Evolutionary conservation across 2,329 filamentous ascomycete genomes (phyloP).

Genomic region (Phialophora macrospora): DNA sequence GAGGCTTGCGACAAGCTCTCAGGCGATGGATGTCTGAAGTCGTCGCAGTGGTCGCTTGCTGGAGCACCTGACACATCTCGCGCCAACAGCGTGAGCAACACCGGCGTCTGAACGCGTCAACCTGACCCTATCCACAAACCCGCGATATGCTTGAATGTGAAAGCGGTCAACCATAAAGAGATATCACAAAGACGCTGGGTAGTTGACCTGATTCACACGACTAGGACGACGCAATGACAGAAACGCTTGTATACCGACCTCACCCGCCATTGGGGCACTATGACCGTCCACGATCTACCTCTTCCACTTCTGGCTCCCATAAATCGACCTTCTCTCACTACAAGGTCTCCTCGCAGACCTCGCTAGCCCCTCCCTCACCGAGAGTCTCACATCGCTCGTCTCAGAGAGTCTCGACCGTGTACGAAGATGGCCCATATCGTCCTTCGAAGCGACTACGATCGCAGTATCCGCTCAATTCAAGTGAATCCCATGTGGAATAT

Average conservation of each 20-base stretch:
- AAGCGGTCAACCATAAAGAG: neutral
- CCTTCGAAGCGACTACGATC: slow-evolving; percentile 65
- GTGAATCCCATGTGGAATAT: slow-evolving; percentile 96
- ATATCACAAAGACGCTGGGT: neutral
- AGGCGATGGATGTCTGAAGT: slow-evolving; percentile 3
- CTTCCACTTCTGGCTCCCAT: slow-evolving; percentile 62
- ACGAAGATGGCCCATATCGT: slow-evolving; percentile 35
- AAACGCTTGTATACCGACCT: slow-evolving; percentile 29
- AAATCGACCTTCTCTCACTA: slow-evolving; percentile 42
- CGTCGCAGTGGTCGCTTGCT: neutral
- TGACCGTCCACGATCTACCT: slow-evolving; percentile 30
- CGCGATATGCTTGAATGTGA: neutral
- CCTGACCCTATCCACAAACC: neutral
- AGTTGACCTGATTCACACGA: neutral
- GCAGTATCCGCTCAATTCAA: slow-evolving; percentile 74
- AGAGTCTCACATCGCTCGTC: slow-evolving; percentile 52
- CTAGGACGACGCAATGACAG: slow-evolving; percentile 24
- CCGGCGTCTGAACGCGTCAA: neutral
- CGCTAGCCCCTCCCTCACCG: slow-evolving; percentile 57
- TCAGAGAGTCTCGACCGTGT: slow-evolving; percentile 45
- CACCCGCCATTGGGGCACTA: slow-evolving; percentile 23
- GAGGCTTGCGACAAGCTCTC: neutral
- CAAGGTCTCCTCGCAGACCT: slow-evolving; percentile 64
- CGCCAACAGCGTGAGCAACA: neutral
- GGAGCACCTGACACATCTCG: neutral